phyloP scores from a whole-genome alignment of 345 rosid species.

The Moringa oleifera region DNA sequence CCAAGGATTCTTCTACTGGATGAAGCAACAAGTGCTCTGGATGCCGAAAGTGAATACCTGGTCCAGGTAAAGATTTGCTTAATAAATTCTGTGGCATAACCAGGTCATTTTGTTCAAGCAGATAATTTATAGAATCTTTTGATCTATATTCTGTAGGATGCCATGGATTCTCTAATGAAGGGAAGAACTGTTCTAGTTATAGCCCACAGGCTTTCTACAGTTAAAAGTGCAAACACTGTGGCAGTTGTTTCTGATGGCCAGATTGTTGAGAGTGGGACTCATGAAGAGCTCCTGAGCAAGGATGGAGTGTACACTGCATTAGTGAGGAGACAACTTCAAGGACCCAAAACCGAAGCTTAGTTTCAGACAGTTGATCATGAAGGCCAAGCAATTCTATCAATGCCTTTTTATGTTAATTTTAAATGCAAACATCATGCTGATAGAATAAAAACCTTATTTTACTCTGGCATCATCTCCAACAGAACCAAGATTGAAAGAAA shows the following conservation, averaged over 20 bases:
- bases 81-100: neutral
- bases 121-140: neutral
- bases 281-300: constrained; percentile 43
- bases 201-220: constrained; percentile 91
- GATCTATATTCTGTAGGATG: constrained; percentile 43
- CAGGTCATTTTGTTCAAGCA: constrained; percentile 41
- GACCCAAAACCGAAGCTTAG: constrained; percentile 8
- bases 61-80: constrained; percentile 53
- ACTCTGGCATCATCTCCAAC: too few relatives aligned
- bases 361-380: neutral
- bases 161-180: constrained; percentile 90
- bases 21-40: constrained; percentile 97
- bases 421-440: too few relatives aligned
- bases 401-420: too few relatives aligned
- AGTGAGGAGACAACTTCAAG: constrained; percentile 67
- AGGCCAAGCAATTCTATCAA: too few relatives aligned
- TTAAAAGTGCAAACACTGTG: constrained; percentile 75
- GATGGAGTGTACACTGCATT: constrained; percentile 47
- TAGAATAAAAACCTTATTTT: too few relatives aligned
- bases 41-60: constrained; percentile 91
- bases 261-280: constrained; percentile 59
- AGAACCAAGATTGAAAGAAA: too few relatives aligned
- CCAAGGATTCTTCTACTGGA: constrained; percentile 78
- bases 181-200: constrained; percentile 94
- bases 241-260: constrained; percentile 86